phyloP scores from a whole-genome alignment of 169 alveolate species.

The Cryptosporidium meleagridis region DNA sequence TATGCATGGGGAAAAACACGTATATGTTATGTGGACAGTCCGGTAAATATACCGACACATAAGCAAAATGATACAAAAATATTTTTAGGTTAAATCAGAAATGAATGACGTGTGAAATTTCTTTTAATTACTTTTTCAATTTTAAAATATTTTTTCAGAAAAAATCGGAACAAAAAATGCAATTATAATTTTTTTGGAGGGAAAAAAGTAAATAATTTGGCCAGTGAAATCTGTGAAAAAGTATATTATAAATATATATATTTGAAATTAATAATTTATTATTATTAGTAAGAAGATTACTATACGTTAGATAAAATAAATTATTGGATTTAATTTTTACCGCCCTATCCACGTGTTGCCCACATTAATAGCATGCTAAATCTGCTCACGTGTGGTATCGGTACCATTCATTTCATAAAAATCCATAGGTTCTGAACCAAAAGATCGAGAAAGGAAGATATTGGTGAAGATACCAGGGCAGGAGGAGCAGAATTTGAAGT shows the following conservation, averaged over 20 bases:
- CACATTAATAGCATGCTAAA: conserved; percentile 75
- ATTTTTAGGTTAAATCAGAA: neutral
- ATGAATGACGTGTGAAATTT: conserved; percentile 2
- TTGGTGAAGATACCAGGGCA: conserved; percentile 26
- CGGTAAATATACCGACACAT: conserved; percentile 37
- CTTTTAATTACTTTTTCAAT: neutral
- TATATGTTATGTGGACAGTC: conserved; percentile 64
- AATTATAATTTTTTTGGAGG: neutral
- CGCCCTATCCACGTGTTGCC: conserved; percentile 78
- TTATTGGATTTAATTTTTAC: conserved; percentile 55
- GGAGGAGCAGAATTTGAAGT: conserved; percentile 18
- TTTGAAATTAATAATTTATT: neutral
- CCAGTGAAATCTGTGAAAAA: conserved; percentile 21
- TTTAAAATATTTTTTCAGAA: neutral
- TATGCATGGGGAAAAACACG: conserved; percentile 23
- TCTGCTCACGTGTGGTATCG: conserved; percentile 76
- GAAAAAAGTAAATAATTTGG: neutral
- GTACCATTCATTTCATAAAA: conserved; percentile 70
- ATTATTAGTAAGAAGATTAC: neutral
- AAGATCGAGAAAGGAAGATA: conserved; percentile 34
- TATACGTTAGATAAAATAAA: conserved; percentile 67
- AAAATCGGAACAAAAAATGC: conserved; percentile 18
- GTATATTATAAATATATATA: neutral
- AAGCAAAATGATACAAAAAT: neutral
- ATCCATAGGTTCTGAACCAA: conserved; percentile 52